Conservation (phyloP, 139 green algal species). For the Edaphochlamys debaryana region DNA sequence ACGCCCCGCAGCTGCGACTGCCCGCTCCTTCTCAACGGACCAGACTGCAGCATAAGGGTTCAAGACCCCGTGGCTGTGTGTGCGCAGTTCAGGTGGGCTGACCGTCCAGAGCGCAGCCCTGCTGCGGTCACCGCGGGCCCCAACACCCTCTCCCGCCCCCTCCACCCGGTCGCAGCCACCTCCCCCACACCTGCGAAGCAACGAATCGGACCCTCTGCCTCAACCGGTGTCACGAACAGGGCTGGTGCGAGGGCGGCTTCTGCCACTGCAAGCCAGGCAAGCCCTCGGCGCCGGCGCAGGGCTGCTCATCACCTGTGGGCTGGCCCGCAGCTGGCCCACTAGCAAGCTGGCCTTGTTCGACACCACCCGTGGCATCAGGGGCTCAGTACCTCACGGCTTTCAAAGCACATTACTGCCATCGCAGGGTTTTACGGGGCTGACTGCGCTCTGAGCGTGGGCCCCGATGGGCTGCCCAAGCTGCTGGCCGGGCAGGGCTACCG, state of each 20-base stretch:
- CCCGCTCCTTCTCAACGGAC: neutral
- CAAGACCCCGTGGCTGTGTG: neutral
- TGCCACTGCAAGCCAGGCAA: slow-evolving; percentile 45
- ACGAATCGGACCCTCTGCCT: slow-evolving; percentile 12
- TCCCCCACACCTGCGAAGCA: neutral
- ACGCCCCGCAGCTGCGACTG: slow-evolving; percentile 36
- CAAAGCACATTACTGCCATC: too few species aligned
- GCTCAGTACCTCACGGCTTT: too few species aligned
- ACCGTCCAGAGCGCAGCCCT: too few species aligned
- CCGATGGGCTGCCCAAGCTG: slow-evolving; percentile 38
- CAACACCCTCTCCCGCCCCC: too few species aligned
- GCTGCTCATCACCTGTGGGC: too few species aligned
- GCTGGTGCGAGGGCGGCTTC: slow-evolving; percentile 42
- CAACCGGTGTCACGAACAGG: slow-evolving; percentile 41
- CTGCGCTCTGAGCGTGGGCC: slow-evolving; percentile 38
- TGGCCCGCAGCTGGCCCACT: too few species aligned
- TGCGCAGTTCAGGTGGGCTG: too few species aligned
- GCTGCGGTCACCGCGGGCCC: too few species aligned
- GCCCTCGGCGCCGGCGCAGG: too few species aligned
- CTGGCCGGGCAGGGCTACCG: slow-evolving; percentile 49
- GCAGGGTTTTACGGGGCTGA: slow-evolving; percentile 52
- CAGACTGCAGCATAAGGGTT: neutral
- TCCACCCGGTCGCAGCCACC: too few species aligned
- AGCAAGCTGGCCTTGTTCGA: too few species aligned
- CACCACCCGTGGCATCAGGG: too few species aligned